Base-by-base conservation (phyloP, 2,329 filamentous ascomycete species). In the Claviceps arundinis region DNA sequence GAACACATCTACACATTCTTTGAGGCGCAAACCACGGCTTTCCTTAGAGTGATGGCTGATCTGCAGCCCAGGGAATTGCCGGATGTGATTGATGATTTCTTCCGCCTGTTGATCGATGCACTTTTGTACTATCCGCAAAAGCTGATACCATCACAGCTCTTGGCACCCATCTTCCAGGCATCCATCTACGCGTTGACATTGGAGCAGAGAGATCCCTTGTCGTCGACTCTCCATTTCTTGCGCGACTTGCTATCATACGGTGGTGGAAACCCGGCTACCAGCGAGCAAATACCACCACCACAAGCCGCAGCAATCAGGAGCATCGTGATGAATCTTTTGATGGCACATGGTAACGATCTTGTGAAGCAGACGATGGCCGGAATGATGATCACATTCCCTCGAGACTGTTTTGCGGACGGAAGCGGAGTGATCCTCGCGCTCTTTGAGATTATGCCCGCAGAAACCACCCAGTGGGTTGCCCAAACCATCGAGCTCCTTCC, bases 341-440 rank as follows among this genome's bases (percentile, higher is more conserved):
- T 76, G 2, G 71, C 75, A 1, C 82, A 89, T 57, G 89, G 93
- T 40, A 84, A 89, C 61, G 72, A 81, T 52, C 74, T 98, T 30
- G 84, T 93, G 7, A 91, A 95, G 68, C 86, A 90, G 57, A 84
- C 95, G 53, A 77, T 98, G 72, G 93, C 90, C 1, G 93, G 93
- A 55, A 95, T 98, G 90, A 97, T 98, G 91, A 96, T 96, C 66
- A 94, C 86, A 0, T 98, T 98, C 70, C 94, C 93, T 0, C 81
- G 87, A 44, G 93, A 97, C 66, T 96, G 90, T 70, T 95, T 97
- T 63, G 84, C 90, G 0, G 93, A 98, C 64, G 90, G 89, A 16
- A 95, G 89, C 48, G 90, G 89, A 4, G 88, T 95, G n/a, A 71
- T 98, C 50, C 80, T 98, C 55, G 84, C 85, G 3, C 75, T 97